Evolutionary conservation across 352 stramenopile genomes (phyloP).

Genomic region (Peronospora farinosa): DNA sequence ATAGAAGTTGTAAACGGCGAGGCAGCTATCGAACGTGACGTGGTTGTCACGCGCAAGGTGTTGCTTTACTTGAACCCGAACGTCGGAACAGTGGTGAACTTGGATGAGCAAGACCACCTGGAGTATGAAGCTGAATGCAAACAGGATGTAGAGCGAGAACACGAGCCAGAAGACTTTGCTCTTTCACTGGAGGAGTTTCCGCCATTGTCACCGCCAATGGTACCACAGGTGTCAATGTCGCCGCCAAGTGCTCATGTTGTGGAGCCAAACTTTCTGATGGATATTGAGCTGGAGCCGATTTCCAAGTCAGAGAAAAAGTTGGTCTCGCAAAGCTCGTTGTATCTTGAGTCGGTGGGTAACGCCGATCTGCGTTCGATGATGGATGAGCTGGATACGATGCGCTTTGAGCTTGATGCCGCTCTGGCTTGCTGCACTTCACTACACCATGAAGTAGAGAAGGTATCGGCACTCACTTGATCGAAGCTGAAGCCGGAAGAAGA

Average conservation of each 20-base stretch:
- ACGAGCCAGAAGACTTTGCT: constrained; percentile 13
- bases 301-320: constrained; percentile 25
- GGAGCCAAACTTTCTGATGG: constrained; percentile 36
- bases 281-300: constrained; percentile 34
- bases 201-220: constrained; percentile 15
- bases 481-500: constrained; percentile 27
- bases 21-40: constrained; percentile 16
- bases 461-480: constrained; percentile 2
- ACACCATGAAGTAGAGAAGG: constrained; percentile 17
- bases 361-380: constrained; percentile 35
- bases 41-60: constrained; percentile 30
- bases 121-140: constrained; percentile 12
- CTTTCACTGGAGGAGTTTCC: constrained; percentile 18
- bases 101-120: constrained; percentile 14
- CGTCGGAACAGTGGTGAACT: constrained; percentile 10
- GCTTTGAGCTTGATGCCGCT: constrained; percentile 27
- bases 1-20: constrained; percentile 21
- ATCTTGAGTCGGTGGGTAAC: constrained; percentile 21
- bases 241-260: constrained; percentile 6
- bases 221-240: constrained; percentile 8
- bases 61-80: constrained; percentile 25
- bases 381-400: constrained; percentile 37
- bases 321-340: constrained; percentile 13
- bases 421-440: constrained; percentile 30
- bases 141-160: constrained; percentile 11